These are phyloP conservation scores for Aquilaria malaccensis DNA, from an alignment of 345 rosid genomes.

Conservation along the genomic window DNA sequence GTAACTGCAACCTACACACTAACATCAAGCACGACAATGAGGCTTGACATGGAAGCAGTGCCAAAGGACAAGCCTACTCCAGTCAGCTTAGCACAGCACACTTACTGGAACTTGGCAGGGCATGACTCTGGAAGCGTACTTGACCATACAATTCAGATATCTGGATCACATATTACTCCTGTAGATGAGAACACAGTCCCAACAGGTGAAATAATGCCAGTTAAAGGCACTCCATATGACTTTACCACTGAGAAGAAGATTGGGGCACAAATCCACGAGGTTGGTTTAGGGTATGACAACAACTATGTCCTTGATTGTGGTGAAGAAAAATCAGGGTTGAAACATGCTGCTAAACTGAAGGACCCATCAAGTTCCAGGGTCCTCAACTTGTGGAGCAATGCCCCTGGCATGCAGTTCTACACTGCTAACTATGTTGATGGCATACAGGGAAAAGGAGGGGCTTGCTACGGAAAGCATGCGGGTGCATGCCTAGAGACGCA, in stretches of 20 bases:
- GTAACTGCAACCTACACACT: slow-evolving; percentile 73
- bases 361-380: slow-evolving; percentile 65
- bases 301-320: slow-evolving; percentile 75
- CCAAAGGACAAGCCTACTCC: slow-evolving; percentile 73
- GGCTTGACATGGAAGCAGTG: slow-evolving; percentile 91
- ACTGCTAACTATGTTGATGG: slow-evolving; percentile 79
- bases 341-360: slow-evolving; percentile 59
- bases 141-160: slow-evolving; percentile 64
- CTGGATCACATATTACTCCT: slow-evolving; percentile 78
- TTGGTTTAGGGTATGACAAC: slow-evolving; percentile 86
- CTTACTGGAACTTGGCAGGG: slow-evolving; percentile 94
- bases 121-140: slow-evolving; percentile 72
- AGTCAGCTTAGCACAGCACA: slow-evolving; percentile 84
- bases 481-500: slow-evolving; percentile 90
- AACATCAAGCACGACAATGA: slow-evolving; percentile 57
- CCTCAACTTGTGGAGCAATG: slow-evolving; percentile 74
- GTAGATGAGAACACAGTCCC: slow-evolving; percentile 76
- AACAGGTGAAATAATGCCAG: slow-evolving; percentile 68
- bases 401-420: slow-evolving; percentile 88
- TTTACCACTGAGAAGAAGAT: slow-evolving; percentile 69
- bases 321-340: slow-evolving; percentile 60
- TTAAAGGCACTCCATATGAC: slow-evolving; percentile 82
- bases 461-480: slow-evolving; percentile 71
- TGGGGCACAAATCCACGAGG: slow-evolving; percentile 57
- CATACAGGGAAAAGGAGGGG: slow-evolving; percentile 64